A percentile compares a stretch with the other conserved stretches of the same genome.
phyloP scores from a whole-genome alignment of 1,139 yeast genomes.

The Geotrichum candidum region DNA sequence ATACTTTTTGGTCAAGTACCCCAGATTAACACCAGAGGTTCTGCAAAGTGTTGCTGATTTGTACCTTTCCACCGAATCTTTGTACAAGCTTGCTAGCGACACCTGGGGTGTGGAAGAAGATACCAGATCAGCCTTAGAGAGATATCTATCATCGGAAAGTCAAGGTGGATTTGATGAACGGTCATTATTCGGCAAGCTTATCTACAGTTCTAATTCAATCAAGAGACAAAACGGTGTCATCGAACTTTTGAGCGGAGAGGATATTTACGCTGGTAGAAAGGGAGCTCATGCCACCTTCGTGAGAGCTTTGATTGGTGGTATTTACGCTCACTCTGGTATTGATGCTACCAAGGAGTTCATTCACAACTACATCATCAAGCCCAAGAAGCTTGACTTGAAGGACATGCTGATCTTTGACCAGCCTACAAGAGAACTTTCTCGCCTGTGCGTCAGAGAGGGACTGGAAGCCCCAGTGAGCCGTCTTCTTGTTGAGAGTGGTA shows the following conservation, averaged over 20 bases:
- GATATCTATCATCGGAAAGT: conserved; percentile 55
- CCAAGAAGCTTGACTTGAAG: conserved; percentile 69
- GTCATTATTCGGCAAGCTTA: conserved; percentile 31
- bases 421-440: conserved; percentile 80
- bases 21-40: conserved; percentile 80
- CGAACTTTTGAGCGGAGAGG: conserved; percentile 33
- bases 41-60: conserved; percentile 70
- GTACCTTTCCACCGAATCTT: conserved; percentile 58
- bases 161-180: neutral
- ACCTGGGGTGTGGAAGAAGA: conserved; percentile 88
- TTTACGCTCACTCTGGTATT: conserved; percentile 49
- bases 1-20: conserved; percentile 66
- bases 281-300: conserved; percentile 47
- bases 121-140: conserved; percentile 54
- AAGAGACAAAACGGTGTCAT: conserved; percentile 41
- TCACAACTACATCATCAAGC: conserved; percentile 56
- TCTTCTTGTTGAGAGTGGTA: conserved; percentile 88
- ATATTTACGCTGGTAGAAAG: conserved; percentile 33
- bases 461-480: conserved; percentile 72
- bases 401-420: conserved; percentile 72
- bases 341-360: conserved; percentile 59
- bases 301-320: conserved; percentile 42
- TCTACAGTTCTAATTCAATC: conserved; percentile 28
- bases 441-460: conserved; percentile 72
- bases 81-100: conserved; percentile 53